These are phyloP conservation scores for Rhizophora mangle DNA, from an alignment of 345 rosid species.

Conservation along the genomic window DNA sequence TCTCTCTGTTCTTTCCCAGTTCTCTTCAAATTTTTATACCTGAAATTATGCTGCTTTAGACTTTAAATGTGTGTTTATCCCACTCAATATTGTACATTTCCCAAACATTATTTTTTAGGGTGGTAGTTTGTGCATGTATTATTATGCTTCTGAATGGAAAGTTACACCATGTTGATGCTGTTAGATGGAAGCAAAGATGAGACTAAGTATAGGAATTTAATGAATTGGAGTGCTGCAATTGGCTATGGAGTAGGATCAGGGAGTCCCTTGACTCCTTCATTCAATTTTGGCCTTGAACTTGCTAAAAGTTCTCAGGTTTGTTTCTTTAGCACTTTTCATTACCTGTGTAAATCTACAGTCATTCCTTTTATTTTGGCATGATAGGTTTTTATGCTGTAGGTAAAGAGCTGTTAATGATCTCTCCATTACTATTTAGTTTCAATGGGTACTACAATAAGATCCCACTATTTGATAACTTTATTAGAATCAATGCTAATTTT, in stretches of 20 bases:
- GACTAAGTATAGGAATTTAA: conserved; percentile 48
- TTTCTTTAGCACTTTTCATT: background rate
- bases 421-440: background rate
- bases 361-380: conserved; percentile 3
- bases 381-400: background rate
- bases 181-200: conserved; percentile 54
- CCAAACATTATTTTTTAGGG: background rate
- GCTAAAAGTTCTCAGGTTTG: conserved; percentile 72
- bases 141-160: background rate
- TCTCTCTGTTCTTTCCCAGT: background rate
- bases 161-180: conserved; percentile 17
- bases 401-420: background rate
- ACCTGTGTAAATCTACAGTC: conserved; percentile 4
- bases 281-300: conserved; percentile 81
- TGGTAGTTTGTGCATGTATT: background rate
- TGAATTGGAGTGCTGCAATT: conserved; percentile 86
- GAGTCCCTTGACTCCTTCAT: conserved; percentile 86
- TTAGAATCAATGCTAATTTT: background rate
- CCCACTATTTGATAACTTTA: too few relatives aligned
- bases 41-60: background rate
- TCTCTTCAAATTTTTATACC: background rate
- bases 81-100: background rate
- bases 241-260: conserved; percentile 81
- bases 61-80: background rate
- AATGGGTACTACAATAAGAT: too few relatives aligned